phyloP scores from a whole-genome alignment of 176 grass and related monocot species.

The Elaeis guineensis region DNA sequence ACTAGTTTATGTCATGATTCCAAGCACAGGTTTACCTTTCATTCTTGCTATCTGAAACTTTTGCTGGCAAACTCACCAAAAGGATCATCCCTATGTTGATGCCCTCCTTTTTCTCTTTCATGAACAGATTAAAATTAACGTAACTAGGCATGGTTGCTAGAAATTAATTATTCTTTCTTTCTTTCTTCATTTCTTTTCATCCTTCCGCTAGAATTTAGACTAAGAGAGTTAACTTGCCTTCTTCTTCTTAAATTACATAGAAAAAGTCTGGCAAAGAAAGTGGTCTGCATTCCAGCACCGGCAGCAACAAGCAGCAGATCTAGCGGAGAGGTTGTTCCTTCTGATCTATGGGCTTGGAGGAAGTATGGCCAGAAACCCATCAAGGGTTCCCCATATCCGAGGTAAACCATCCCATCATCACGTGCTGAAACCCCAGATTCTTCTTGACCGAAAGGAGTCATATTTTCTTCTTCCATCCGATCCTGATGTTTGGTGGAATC shows the following conservation, averaged over 20 bases:
- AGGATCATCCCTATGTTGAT: too few relatives aligned
- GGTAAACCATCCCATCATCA: conserved; percentile 36
- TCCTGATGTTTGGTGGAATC: background rate
- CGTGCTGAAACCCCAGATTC: conserved; percentile 39
- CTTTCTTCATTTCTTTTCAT: too few relatives aligned
- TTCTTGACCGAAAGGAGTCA: conserved; percentile 14
- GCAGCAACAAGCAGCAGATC: conserved; percentile 42
- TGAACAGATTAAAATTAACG: too few relatives aligned
- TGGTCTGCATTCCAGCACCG: conserved; percentile 90
- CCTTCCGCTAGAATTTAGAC: too few relatives aligned
- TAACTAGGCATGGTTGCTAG: too few relatives aligned
- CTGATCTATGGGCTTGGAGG: conserved; percentile 99
- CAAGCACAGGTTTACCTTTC: too few relatives aligned
- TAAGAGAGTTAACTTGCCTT: background rate
- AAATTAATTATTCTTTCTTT: too few relatives aligned
- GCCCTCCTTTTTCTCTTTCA: too few relatives aligned
- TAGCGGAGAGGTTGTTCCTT: conserved; percentile 79
- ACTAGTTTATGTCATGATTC: too few relatives aligned
- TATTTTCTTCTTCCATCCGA: conserved; percentile 20
- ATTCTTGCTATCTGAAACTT: too few relatives aligned
- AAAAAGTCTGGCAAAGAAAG: conserved; percentile 91
- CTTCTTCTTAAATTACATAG: conserved; percentile 31
- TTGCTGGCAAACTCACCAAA: too few relatives aligned
- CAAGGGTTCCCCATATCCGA: conserved; percentile 97
- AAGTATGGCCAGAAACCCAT: conserved; percentile 99